Evolutionary conservation across 176 grass and related monocot species (phyloP), one percentile per base, ranked within the genome.

Genomic region (Hordeum vulgare): DNA sequence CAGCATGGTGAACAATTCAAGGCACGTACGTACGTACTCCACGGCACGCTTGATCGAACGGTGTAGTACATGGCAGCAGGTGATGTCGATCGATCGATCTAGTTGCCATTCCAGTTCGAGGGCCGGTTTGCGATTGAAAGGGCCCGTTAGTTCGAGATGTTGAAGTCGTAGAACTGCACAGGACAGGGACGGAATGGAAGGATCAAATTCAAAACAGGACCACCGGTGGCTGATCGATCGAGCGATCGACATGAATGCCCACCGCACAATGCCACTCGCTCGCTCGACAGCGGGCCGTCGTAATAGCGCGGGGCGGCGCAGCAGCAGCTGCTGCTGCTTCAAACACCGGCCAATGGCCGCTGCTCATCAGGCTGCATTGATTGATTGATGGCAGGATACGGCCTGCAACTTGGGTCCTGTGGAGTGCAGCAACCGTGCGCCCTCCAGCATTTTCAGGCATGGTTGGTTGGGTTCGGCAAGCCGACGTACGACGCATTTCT

Each of bases 161-260:
- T 47, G 72, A 71, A 34, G 65, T 25, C 51, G 8, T 21, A 45
- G 12, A 20, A 11, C 4, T 7, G 15, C 27, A 15, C 7, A 61
- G 26, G 77, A 58, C 26, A 31, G 56, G n/a, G 41, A 69, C 23
- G 42, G 21, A 10, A 15, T 27, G 21, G 37, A 25, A 24, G 27
- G 4, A 67, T 36, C 11, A 37, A 71, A 26, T 36, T 36, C 11
- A 37, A 71, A 26, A 17, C 11, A 44, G 81, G 87, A 84, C 81
- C 81, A 31, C 61, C 13, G 1, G 2, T 7, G 11, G 7, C 41
- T 15, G 7, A 73, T 81, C 57, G 71, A 29, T 58, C 35, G 12
- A 44, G 59, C 42, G 79, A 2, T 64, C 6, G 75, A 10, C 7
- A 86, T 86, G 66, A 83, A 90, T 79, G 80, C 67, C 79, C 67